Base-by-base conservation (phyloP, 306 rosid genomes). In the Acacia acuminata region DNA sequence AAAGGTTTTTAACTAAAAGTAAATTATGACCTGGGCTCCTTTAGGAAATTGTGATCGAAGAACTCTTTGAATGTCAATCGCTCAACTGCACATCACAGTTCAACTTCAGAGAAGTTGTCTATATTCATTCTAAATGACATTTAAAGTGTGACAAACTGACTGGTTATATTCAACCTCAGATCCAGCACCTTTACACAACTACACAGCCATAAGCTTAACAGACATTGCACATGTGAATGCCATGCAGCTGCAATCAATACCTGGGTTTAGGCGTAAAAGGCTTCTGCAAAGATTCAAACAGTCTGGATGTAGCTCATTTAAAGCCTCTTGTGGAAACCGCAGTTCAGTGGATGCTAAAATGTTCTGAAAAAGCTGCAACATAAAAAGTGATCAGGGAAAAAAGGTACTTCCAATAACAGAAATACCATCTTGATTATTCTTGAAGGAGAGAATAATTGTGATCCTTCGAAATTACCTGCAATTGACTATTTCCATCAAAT, bases 201-300 rank as follows among this genome's bases (percentile, higher is more conserved):
- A 30, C 34, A 67, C 17, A 71, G 42, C 56, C 51, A 69, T 14
- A 24, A 38, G 67, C 50, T 56, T 34, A 86, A 40, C 75, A 73
- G 77, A 75, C 56, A 85, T 43, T 65, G 53, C 71, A 44, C 13
- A 22, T 78, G 67, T 13, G 9, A 66, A 77, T 53, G 64, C 58
- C 79, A 55, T 77, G 70, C 14, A 78, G 78, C 77, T 77, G 55
- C 53, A 87, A 75, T 75, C 77, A 53, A 84, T 87, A 96, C 98
- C 98, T 76, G 99, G 98, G 67, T 89, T 87, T 94, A 82, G 85
- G 69, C 97, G 94, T 85, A 96, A 85, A 64, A 96, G 99, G 68
- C 87, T 85, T 91, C 97, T 86, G 92, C 98, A 92, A 82, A 96
- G 99, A 92, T 92, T 92, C 87, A 96, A 84, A 83, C 91, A 89